Evolutionary conservation across 768 basidiomycete species (phyloP), one percentile per base, ranked within the genome.

Genomic region (Xerocomellus dryophilus): DNA sequence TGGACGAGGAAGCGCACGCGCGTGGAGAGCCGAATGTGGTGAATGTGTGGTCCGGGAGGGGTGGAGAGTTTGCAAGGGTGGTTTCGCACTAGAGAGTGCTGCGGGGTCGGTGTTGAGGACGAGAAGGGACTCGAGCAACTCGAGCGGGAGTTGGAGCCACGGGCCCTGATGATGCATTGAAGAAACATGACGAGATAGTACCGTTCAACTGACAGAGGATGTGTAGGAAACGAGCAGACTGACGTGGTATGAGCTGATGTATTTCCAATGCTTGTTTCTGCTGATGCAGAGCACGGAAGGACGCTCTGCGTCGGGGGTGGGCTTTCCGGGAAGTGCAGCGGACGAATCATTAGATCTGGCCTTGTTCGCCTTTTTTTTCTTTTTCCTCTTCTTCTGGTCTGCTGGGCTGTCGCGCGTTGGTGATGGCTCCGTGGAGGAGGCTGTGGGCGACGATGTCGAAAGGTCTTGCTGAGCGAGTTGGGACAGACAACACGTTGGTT

Each of bases 191-290:
- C 17, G 15, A 27, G 18, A 2, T 17, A 15, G 21, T n/a, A 17
- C 17, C 29, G 31, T 39, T 44, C 25, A n/a, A 34, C 25, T 46
- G 53, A 20, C 9, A 23, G 7, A 34, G 50, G 21, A 40, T 55
- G 60, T 17, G 3, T 3, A 11, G 15, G 10, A 44, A 20, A 38
- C 23, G 12, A 12, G 12, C 1, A 10, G 43, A 83, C 86, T 55
- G 73, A 91, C 90, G 69, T 92, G 90, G 68, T 90, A 93, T 21
- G 91, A 91, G 71, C 88, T 91, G 72, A 94, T 93, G 64, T 93
- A 93, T 27, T 85, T 83, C 93, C 92, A 93, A 64, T 95, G 93
- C 70, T 95, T 95, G 75, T 94, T 93, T 60, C 93, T 81, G 73
- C 88, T 90, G 62, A 95, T 94, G 68, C 88, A 90, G 4, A 94